Base-by-base conservation (phyloP, 768 basidiomycete species). In the Lactarius psammicola region DNA sequence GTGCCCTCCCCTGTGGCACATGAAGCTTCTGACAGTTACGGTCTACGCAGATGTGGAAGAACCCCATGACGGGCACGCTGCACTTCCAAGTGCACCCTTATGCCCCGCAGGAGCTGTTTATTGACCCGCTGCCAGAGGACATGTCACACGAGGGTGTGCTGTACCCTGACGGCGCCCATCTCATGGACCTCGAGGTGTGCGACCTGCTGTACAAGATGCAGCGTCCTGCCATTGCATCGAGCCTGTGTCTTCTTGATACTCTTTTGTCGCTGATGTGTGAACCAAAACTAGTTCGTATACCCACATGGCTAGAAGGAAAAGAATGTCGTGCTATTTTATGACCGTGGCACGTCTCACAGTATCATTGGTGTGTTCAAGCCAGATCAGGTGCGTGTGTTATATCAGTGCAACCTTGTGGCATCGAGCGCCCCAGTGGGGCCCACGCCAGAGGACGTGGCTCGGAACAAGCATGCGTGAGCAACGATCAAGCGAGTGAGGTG, bases 61-160 rank as follows among this genome's bases (percentile, higher is more conserved):
- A 95, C 76, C 92, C 94, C 1, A 84, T 85, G 9, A 96, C 94
- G 13, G 87, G 87, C 30, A 79, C 80, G 2, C 81, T 98, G 26
- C 92, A 95, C 74, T 87, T 95, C 78, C 86, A 98, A 74, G 94
- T 96, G 4, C 95, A 96, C 73, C 94, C 91, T 4, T 91, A 89
- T 70, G 93, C 86, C 36, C 85, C 76, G 1, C 76, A 79, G 42
- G 86, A 89, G 70, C 81, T 95, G 36, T 67, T 88, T 62, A 78
- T 97, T 68, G 84, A 84, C 23, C 85, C 93, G 18, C 82, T 95
- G 0, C 90, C 92, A 0, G 79, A 77, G 53, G 83, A 83, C 28
- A 82, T 83, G 0, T 76, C 76, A 31, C 80, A 82, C 11, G 82
- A 86, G 46, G 86, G 81, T 0, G 87, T 90, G 4, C 79, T 94